These are phyloP conservation scores for Asterella californica DNA, from an alignment of 225 moss, liverwort and hornwort species.

Conservation along the genomic window DNA sequence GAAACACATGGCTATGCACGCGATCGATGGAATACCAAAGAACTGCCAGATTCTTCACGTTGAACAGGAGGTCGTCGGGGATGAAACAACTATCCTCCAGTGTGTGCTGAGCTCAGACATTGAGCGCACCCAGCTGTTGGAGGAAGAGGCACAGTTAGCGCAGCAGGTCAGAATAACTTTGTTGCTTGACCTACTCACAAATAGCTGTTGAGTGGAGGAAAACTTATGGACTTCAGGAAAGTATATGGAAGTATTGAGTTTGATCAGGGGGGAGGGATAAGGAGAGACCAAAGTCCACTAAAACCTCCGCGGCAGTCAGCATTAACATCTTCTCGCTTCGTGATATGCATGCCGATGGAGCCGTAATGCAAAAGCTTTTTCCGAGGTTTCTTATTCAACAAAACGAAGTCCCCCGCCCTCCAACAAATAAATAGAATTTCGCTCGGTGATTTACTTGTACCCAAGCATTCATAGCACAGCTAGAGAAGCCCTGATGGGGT, in stretches of 20 bases:
- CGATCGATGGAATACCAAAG: slow-evolving; percentile 91
- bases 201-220: background rate
- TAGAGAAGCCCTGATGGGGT: background rate
- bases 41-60: slow-evolving; percentile 98
- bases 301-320: background rate
- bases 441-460: background rate
- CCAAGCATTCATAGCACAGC: background rate
- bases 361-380: background rate
- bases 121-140: slow-evolving; percentile 85
- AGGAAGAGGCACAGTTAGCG: slow-evolving; percentile 73
- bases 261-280: no score
- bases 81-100: slow-evolving; percentile 85
- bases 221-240: background rate
- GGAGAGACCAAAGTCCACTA: background rate
- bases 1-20: slow-evolving; percentile 98
- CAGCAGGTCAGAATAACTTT: slow-evolving; percentile 56
- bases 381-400: no score
- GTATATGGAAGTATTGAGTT: no score
- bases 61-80: slow-evolving; percentile 98
- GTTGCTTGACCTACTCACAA: background rate
- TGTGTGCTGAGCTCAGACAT: slow-evolving; percentile 92
- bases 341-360: no score
- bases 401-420: no score
- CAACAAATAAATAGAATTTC: no score
- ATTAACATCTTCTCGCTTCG: background rate